Evolutionary conservation across 2,329 filamentous ascomycete genomes (phyloP).

Genomic region (Apiospora rasikravindrae): DNA sequence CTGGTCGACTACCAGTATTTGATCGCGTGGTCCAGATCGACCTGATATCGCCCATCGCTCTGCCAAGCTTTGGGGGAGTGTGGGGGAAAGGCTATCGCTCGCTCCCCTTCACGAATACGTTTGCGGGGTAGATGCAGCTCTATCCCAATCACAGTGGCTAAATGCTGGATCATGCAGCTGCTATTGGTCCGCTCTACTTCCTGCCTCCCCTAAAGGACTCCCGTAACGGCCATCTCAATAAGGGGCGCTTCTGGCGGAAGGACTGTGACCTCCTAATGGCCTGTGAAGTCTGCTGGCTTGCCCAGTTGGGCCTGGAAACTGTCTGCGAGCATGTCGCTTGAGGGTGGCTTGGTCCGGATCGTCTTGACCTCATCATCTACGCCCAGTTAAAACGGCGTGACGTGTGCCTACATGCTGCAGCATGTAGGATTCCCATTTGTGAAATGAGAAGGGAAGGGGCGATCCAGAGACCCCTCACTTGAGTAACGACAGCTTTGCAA

Average conservation of each 20-base stretch:
- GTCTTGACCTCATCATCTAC: not conserved
- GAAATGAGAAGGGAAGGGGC: not conserved
- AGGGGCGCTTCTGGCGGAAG: not conserved
- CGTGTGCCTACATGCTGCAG: constrained; percentile 5
- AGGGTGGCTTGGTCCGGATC: not conserved
- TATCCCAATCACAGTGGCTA: not conserved
- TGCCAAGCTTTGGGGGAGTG: constrained; percentile 24
- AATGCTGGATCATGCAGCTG: not conserved
- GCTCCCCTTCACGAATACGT: not conserved
- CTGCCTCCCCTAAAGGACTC: not conserved
- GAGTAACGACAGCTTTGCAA: not conserved
- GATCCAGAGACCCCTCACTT: not conserved
- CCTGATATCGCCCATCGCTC: not conserved
- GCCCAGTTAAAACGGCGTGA: constrained; percentile 1
- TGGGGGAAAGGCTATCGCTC: not conserved
- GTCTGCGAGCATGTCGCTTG: not conserved
- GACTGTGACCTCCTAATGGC: not conserved
- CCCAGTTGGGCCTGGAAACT: not conserved
- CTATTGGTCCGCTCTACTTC: not conserved
- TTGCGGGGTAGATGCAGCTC: constrained; percentile 13
- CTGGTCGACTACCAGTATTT: not conserved
- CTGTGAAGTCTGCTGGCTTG: not conserved
- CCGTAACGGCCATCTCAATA: not conserved
- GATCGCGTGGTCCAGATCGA: constrained; percentile 26
- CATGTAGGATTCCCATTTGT: not conserved